These are phyloP conservation scores for Caryopteris hybrid DNA, from an alignment of 305 asterid species.

Conservation along the genomic window DNA sequence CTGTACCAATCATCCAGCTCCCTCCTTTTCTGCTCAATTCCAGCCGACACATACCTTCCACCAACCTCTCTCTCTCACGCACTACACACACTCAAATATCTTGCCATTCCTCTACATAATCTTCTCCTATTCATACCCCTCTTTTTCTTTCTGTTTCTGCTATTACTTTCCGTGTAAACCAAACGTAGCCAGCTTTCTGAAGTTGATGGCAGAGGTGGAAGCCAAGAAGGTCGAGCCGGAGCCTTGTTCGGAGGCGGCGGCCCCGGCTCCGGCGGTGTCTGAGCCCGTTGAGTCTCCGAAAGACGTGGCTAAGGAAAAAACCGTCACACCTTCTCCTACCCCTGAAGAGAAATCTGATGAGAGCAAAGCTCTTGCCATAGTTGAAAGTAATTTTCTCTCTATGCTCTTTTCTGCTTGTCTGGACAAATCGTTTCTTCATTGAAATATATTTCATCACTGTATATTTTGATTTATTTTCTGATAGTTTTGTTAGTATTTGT, in stretches of 20 bases:
- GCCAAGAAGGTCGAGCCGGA: slow-evolving; percentile 39
- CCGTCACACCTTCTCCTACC: slow-evolving; percentile 28
- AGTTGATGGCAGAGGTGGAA: slow-evolving; percentile 44
- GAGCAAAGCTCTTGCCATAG: slow-evolving; percentile 39
- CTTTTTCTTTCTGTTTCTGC: background rate
- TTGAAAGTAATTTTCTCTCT: slow-evolving; percentile 33
- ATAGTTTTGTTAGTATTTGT: background rate
- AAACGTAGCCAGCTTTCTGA: slow-evolving; percentile 20
- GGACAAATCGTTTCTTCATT: no score
- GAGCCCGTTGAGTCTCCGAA: slow-evolving; percentile 37
- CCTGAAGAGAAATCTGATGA: slow-evolving; percentile 39
- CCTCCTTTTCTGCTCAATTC: slow-evolving; percentile 11
- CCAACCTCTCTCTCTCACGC: slow-evolving; percentile 8
- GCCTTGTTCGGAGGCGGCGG: slow-evolving; percentile 20
- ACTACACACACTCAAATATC: slow-evolving; percentile 13
- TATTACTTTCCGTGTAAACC: background rate
- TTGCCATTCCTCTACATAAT: background rate
- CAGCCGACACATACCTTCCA: slow-evolving; percentile 41
- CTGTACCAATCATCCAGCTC: slow-evolving; percentile 21
- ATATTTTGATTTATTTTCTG: no score
- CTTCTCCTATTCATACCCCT: background rate
- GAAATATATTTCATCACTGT: no score
- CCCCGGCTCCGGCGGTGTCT: slow-evolving; percentile 10
- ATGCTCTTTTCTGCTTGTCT: no score
- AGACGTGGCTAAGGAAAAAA: slow-evolving; percentile 54